Base-by-base conservation (phyloP, 805 yeast genomes). In the Candida michaelii region DNA sequence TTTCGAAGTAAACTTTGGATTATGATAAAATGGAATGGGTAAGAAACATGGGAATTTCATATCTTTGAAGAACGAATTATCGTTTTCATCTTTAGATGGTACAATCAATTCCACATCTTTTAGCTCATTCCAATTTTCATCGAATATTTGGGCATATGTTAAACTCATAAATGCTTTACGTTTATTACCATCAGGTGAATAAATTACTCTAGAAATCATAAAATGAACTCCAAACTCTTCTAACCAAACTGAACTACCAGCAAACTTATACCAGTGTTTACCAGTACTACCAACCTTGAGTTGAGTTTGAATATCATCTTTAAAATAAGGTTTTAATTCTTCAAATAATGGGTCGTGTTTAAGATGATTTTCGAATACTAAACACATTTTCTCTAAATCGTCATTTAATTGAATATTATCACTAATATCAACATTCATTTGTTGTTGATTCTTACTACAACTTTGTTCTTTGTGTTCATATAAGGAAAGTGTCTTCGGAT, bases 241-340 rank as follows among this genome's bases (percentile, higher is more conserved):
- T 17, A 78, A 53, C 79, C 80, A 77, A 13, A 76, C 76, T 1
- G 77, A 66, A 2, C 79, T 69, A 1, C 79, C 79, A 7, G 79
- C 73, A 44, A 74, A 71, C 39, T 68, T 62, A 46, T 52, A 72
- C 80, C 81, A 77, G 44, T 58, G 54, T 29, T 49, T 48, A 15
- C 52, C 58, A 3, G 55, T 45, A 14, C 48, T 43, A 13, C 54
- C 52, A 21, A 37, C 27, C 31, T 49, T 45, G 9, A 58, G 14
- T 42, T 58, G 62, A 5, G 44, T 32, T 17, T 32, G 41, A 24
- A 62, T 44, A 29, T 56, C 56, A 9, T 56, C 52, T 13, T 51
- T 39, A 45, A 62, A 58, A 40, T 52, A 61, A 1, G 62, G 63
- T 12, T 54, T 42, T 13, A 62, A 27, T 36, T 63, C 67, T 17